These are phyloP conservation scores for Domatiomyces globalis DNA, from an alignment of 2,329 filamentous ascomycete species.

Conservation along the genomic window DNA sequence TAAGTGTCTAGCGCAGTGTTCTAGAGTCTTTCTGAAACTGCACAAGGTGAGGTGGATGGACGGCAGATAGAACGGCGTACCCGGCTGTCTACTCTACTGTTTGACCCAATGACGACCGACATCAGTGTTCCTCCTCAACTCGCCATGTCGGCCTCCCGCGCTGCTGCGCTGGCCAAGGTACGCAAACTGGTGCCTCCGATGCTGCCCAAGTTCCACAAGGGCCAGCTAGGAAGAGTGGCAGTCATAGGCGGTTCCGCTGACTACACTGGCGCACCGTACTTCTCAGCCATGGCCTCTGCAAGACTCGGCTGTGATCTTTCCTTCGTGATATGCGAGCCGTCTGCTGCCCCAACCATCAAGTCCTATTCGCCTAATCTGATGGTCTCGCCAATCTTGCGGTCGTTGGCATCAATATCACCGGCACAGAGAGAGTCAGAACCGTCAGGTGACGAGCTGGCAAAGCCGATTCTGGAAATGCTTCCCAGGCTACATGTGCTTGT, in stretches of 20 bases:
- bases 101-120: constrained; percentile 6
- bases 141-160: constrained; percentile 54
- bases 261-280: constrained; percentile 95
- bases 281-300: constrained; percentile 93
- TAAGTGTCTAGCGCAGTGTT: too few species aligned
- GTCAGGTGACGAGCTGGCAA: constrained; percentile 47
- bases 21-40: too few species aligned
- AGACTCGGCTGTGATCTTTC: constrained; percentile 47
- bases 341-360: constrained; percentile 78
- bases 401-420: constrained; percentile 43
- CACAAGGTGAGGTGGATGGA: too few species aligned
- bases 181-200: constrained; percentile 87
- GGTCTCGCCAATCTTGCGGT: constrained; percentile 92
- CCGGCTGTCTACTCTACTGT: neutral
- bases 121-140: neutral
- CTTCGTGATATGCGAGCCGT: constrained; percentile 76
- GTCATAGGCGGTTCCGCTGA: constrained; percentile 93
- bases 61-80: too few species aligned
- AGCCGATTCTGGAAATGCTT: constrained; percentile 63
- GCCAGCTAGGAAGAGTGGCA: constrained; percentile 78
- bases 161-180: constrained; percentile 63
- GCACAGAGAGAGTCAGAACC: constrained; percentile 37
- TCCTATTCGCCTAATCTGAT: constrained; percentile 96
- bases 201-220: constrained; percentile 93
- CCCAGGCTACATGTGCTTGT: constrained; percentile 82